These are phyloP conservation scores for Clathrus columnatus DNA, from an alignment of 768 basidiomycete genomes.

Conservation along the genomic window DNA sequence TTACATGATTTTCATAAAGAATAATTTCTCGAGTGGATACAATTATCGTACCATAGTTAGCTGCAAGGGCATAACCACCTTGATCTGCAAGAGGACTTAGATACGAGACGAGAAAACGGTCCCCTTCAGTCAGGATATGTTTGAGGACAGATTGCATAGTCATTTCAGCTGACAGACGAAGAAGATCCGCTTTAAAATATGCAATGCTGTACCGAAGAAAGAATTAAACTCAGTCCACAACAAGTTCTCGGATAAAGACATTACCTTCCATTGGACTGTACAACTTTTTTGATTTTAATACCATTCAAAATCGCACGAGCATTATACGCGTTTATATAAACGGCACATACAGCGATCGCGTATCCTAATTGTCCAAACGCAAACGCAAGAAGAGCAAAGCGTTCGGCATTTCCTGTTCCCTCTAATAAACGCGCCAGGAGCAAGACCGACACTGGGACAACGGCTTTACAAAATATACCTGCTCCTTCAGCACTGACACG, in stretches of 20 bases:
- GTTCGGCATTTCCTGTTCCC: slow-evolving; percentile 24
- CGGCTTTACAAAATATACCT: slow-evolving; percentile 66
- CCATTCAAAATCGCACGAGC: neutral
- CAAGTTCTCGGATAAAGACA: slow-evolving; percentile 10
- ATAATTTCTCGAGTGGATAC: neutral
- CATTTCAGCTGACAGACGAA: slow-evolving; percentile 71
- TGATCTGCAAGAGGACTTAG: slow-evolving; percentile 34
- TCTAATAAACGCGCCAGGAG: slow-evolving; percentile 33
- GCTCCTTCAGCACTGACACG: slow-evolving; percentile 82
- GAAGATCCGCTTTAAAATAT: slow-evolving; percentile 38
- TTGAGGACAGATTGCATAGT: slow-evolving; percentile 86
- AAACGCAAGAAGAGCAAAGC: slow-evolving; percentile 69
- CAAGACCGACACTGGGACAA: slow-evolving; percentile 62
- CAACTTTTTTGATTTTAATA: neutral
- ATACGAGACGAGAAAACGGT: slow-evolving; percentile 62
- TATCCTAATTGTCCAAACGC: slow-evolving; percentile 80
- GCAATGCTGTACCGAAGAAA: neutral
- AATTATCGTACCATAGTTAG: slow-evolving; percentile 73
- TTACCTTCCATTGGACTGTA: slow-evolving; percentile 24
- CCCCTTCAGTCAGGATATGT: slow-evolving; percentile 92
- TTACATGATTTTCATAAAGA: neutral
- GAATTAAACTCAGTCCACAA: too few relatives aligned
- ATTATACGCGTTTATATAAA: slow-evolving; percentile 16
- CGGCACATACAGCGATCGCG: slow-evolving; percentile 46
- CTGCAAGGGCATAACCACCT: slow-evolving; percentile 47